phyloP scores from a whole-genome alignment of 768 basidiomycete genomes.

The Boletus fagicola region DNA sequence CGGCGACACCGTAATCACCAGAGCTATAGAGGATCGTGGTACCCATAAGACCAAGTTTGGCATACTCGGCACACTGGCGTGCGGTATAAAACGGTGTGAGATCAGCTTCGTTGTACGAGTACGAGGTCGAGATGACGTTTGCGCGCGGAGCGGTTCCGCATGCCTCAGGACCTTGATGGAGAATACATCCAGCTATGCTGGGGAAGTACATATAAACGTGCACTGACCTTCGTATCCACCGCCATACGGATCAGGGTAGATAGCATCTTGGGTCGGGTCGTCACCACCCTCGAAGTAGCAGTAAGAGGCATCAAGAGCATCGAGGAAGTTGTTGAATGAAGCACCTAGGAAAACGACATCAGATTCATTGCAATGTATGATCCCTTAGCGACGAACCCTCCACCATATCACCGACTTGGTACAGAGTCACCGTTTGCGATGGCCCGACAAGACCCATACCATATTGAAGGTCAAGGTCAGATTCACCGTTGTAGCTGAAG shows the following conservation, averaged over 20 bases:
- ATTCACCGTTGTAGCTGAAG: constrained; percentile 31
- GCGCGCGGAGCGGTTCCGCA: too few species aligned
- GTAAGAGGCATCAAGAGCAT: constrained; percentile 35
- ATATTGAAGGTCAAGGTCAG: too few species aligned
- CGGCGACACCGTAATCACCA: constrained; percentile 12
- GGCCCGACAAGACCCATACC: too few species aligned
- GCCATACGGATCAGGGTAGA: constrained; percentile 11
- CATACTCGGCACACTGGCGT: too few species aligned
- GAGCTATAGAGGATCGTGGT: too few species aligned
- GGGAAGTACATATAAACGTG: not conserved
- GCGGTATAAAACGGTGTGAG: too few species aligned
- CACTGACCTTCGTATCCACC: constrained; percentile 14
- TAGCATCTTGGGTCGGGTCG: constrained; percentile 26
- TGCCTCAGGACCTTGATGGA: constrained; percentile 2
- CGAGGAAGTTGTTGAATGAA: constrained; percentile 37
- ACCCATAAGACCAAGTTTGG: too few species aligned
- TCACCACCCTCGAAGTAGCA: constrained; percentile 38
- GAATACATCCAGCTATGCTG: too few species aligned
- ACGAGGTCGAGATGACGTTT: too few species aligned
- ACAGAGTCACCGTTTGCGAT: constrained; percentile 27
- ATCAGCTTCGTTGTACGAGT: too few species aligned
- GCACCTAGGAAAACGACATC: constrained; percentile 15
- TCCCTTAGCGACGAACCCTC: constrained; percentile 16
- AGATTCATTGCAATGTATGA: not conserved
- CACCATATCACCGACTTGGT: constrained; percentile 32